These are phyloP conservation scores for Pholiota adiposa DNA, from an alignment of 1,284 basidiomycete genomes.

Conservation along the genomic window DNA sequence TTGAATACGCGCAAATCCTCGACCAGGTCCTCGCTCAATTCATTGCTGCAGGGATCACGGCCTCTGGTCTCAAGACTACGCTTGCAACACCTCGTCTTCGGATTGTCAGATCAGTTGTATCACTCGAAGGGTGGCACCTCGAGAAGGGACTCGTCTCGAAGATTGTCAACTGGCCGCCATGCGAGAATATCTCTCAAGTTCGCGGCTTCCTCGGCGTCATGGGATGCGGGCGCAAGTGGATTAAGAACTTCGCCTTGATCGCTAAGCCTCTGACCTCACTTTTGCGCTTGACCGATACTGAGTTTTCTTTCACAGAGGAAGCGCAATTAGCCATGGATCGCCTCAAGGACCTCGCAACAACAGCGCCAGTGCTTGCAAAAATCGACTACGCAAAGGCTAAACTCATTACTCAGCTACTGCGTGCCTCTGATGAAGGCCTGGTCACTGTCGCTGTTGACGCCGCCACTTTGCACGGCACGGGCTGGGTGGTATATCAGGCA, in stretches of 20 bases:
- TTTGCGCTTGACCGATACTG: conserved; percentile 10
- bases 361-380: conserved; percentile 29
- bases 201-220: conserved; percentile 37
- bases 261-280: conserved; percentile 35
- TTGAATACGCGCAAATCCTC: conserved; percentile 26
- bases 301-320: conserved; percentile 26
- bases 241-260: conserved; percentile 34
- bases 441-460: conserved; percentile 38
- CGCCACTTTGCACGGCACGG: conserved; percentile 29
- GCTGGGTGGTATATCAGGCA: conserved; percentile 37
- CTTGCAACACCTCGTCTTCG: conserved; percentile 25
- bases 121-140: conserved; percentile 34
- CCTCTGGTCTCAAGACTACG: conserved; percentile 32
- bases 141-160: conserved; percentile 29
- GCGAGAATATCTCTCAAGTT: conserved; percentile 31
- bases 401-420: conserved; percentile 1
- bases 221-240: conserved; percentile 34
- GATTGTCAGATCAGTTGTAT: conserved; percentile 34
- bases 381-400: conserved; percentile 33
- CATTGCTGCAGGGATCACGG: conserved; percentile 31
- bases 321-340: conserved; percentile 26
- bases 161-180: conserved; percentile 35
- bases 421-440: conserved; percentile 27
- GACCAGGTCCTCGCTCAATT: conserved; percentile 27
- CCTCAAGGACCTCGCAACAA: conserved; percentile 29